Percentiles rank a stretch among this genome's conserved stretches.
Evolutionary conservation across 495 filamentous ascomycete genomes (phyloP).

Genomic region (Aspergillus asperescens): DNA sequence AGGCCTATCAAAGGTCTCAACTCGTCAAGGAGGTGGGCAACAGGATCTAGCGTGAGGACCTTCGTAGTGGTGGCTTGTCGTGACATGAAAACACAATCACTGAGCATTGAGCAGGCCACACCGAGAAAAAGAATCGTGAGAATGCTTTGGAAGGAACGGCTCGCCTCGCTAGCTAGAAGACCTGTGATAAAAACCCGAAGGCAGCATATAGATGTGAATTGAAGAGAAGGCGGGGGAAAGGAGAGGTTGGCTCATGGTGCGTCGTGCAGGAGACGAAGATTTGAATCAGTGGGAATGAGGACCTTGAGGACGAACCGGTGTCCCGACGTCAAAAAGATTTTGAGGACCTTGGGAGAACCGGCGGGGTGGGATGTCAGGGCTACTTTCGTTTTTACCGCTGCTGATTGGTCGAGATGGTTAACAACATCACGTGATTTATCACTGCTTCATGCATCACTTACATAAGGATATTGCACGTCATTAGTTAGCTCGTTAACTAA

Average conservation of each 20-base stretch:
- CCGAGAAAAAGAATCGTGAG: not conserved
- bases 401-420: not conserved
- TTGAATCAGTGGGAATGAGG: conserved; percentile 16
- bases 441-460: not conserved
- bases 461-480: not conserved
- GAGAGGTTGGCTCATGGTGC: conserved; percentile 12
- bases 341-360: conserved; percentile 40
- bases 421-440: conserved; percentile 4
- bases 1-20: conserved; percentile 9
- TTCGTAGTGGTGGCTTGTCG: conserved; percentile 19
- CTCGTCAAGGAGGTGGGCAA: conserved; percentile 4
- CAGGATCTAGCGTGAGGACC: conserved; percentile 16
- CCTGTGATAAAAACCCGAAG: not conserved
- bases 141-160: not conserved
- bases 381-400: not conserved
- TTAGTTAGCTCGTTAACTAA: no score
- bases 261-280: not conserved
- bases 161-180: not conserved
- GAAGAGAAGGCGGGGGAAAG: not conserved
- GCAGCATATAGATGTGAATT: conserved; percentile 1
- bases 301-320: conserved; percentile 21
- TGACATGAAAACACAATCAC: not conserved
- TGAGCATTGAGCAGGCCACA: not conserved
- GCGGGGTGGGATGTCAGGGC: not conserved
- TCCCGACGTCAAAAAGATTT: conserved; percentile 17